A percentile compares a stretch with the other conserved stretches of the same genome.
These are phyloP conservation scores for Coemansia sp. DNA, from an alignment of 192 early-diverging fungal genomes.

Conservation along the genomic window DNA sequence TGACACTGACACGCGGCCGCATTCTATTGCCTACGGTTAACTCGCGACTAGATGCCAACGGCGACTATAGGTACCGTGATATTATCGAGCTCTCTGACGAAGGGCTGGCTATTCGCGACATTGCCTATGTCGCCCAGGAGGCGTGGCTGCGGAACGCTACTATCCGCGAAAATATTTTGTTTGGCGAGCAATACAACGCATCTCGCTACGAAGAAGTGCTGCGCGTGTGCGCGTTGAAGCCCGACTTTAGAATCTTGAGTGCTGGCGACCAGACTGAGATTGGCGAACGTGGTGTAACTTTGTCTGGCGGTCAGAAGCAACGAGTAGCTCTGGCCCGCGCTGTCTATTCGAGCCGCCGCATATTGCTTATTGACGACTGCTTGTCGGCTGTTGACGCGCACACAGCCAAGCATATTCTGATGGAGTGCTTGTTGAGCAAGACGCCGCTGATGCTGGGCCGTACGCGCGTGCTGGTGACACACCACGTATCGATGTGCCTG, in stretches of 20 bases:
- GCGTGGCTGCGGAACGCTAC: conserved; percentile 72
- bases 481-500: conserved; percentile 71
- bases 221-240: conserved; percentile 75
- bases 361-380: conserved; percentile 84
- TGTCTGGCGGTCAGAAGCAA: conserved; percentile 86
- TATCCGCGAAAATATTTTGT: conserved; percentile 81
- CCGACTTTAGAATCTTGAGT: conserved; percentile 82
- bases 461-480: conserved; percentile 90
- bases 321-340: conserved; percentile 84
- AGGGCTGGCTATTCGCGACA: conserved; percentile 52
- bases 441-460: conserved; percentile 64
- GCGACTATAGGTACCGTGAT: conserved; percentile 44
- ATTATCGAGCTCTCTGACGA: conserved; percentile 53
- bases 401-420: conserved; percentile 82
- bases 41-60: not conserved
- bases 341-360: conserved; percentile 68
- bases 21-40: conserved; percentile 31
- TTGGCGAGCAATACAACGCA: conserved; percentile 74
- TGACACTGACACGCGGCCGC: conserved; percentile 46
- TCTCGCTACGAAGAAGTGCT: conserved; percentile 78
- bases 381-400: conserved; percentile 93
- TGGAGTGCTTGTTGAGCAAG: conserved; percentile 69
- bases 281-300: conserved; percentile 80
- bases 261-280: conserved; percentile 90
- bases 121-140: conserved; percentile 89